These are phyloP conservation scores for Achaetomium macrosporum DNA, from an alignment of 2,329 filamentous ascomycete genomes.

Conservation along the genomic window DNA sequence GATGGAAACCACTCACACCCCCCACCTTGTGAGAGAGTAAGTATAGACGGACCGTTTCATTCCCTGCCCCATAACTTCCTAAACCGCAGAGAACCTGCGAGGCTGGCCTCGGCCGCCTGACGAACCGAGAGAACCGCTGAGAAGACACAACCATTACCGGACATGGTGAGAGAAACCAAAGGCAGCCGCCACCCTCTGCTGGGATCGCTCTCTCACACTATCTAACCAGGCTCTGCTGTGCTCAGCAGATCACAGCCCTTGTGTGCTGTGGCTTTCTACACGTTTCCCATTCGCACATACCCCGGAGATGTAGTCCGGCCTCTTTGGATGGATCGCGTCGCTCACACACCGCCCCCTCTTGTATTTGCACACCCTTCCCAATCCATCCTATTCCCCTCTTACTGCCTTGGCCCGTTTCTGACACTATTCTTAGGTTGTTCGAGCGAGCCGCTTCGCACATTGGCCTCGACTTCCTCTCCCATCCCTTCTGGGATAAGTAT, in stretches of 20 bases:
- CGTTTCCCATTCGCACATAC: conserved; percentile 31
- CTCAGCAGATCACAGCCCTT: conserved; percentile 28
- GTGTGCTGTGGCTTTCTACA: conserved; percentile 33
- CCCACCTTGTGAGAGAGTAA: conserved; percentile 99
- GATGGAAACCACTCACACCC: conserved; percentile 91
- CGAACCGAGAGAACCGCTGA: conserved; percentile 19
- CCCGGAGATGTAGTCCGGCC: conserved; percentile 31
- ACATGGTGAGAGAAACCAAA: conserved; percentile 67
- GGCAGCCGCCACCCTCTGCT: conserved; percentile 47
- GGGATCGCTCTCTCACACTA: conserved; percentile 60
- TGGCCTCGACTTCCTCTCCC: conserved; percentile 86
- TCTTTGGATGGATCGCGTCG: conserved; percentile 45
- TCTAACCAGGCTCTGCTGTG: conserved; percentile 55
- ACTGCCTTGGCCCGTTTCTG: conserved; percentile 22
- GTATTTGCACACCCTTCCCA: conserved; percentile 55
- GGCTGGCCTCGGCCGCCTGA: conserved; percentile 37
- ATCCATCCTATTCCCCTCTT: conserved; percentile 27
- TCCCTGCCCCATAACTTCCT: conserved; percentile 51
- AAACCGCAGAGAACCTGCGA: conserved; percentile 39
- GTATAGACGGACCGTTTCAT: conserved; percentile 64
- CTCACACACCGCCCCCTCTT: conserved; percentile 51
- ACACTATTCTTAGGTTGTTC: conserved; percentile 65
- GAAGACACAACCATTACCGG: conserved; percentile 26
- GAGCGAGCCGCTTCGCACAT: conserved; percentile 81
- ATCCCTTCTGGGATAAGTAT: conserved; percentile 99